Base-by-base conservation (phyloP, 345 rosid species). In the Cochlearia excelsa region DNA sequence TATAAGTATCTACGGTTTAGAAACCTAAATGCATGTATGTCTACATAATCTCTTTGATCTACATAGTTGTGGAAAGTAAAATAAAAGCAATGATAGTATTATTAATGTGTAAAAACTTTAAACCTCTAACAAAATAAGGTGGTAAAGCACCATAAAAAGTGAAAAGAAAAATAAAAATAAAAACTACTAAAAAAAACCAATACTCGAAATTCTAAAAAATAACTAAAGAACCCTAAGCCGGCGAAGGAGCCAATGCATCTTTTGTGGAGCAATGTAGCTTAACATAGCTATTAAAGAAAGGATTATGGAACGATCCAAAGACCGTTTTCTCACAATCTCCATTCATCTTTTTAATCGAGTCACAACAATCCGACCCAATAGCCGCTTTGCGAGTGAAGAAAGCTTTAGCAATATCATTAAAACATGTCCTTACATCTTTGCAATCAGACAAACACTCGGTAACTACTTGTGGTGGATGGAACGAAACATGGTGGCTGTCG, bases 311-410 rank as follows among this genome's bases (percentile, higher is more conserved):
- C 7, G 54, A 37, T 46, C 65, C 54, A 10, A 60, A 60, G 3
- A 27, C 46, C 0, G 65, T 60, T 8, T 60, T 47, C 46, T 47
- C 54, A 27, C 65, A 60, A 37, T 47, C 46, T n/a, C n/a, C 37
- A 7, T 47, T 5, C 37, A 58, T 30, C 1, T 9, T 58, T 30
- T 45, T 2, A 7, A 58, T 58, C 1, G 33, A 1, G 4, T 5
- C 31, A 1, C 63, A 58, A 31, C 30, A 58, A 33, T 58, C 31
- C 2, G 23, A 31, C 4, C 51, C 63, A 11, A 57, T 4, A 6
- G 40, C 27, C 0, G 51, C 41, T 8, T 44, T 44, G 11, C 3
- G 23, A 10, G 9, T 5, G 48, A 41, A 56, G 0, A 16, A 16
- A 16, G 37, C 37, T 26, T n/a, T 42, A 16, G 23, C 23, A 16